phyloP scores from a whole-genome alignment of 2,329 filamentous ascomycete species.

The Lanzia echinophila region DNA sequence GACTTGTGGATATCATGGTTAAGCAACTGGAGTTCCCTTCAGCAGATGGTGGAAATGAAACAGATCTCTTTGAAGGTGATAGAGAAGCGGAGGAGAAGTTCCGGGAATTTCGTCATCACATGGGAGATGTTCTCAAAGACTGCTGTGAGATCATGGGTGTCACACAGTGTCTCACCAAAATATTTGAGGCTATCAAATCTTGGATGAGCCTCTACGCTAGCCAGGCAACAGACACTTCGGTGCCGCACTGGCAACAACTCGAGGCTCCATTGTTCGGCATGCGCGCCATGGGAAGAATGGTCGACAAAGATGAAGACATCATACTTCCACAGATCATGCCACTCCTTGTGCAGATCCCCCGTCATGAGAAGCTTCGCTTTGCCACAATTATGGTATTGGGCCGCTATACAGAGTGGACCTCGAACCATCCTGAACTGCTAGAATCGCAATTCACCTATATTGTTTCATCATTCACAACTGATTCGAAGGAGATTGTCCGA shows the following conservation, averaged over 20 bases:
- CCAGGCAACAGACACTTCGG: constrained; percentile 64
- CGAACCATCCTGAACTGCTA: constrained; percentile 85
- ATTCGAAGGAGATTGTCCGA: constrained; percentile 82
- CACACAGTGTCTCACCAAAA: constrained; percentile 82
- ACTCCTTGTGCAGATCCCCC: constrained; percentile 85
- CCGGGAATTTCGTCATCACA: constrained; percentile 89
- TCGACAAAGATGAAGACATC: constrained; percentile 77
- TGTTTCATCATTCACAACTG: constrained; percentile 82
- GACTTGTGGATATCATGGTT: constrained; percentile 88
- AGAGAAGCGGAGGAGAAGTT: constrained; percentile 96
- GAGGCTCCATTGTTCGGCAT: constrained; percentile 94
- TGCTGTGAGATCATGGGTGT: constrained; percentile 94
- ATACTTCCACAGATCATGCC: constrained; percentile 90
- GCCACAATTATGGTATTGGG: constrained; percentile 97
- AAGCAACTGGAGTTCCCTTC: constrained; percentile 82
- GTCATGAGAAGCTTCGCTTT: constrained; percentile 96
- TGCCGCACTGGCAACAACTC: constrained; percentile 93
- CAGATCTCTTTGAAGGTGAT: constrained; percentile 90
- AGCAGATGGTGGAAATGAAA: constrained; percentile 59
- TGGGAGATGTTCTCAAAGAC: constrained; percentile 97
- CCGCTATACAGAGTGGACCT: constrained; percentile 96
- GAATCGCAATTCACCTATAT: constrained; percentile 94
- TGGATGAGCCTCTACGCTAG: constrained; percentile 82
- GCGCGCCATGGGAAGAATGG: constrained; percentile 94
- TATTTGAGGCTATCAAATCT: constrained; percentile 74